These are phyloP conservation scores for Kockovaella imperatae DNA, from an alignment of 768 basidiomycete species.

Conservation along the genomic window DNA sequence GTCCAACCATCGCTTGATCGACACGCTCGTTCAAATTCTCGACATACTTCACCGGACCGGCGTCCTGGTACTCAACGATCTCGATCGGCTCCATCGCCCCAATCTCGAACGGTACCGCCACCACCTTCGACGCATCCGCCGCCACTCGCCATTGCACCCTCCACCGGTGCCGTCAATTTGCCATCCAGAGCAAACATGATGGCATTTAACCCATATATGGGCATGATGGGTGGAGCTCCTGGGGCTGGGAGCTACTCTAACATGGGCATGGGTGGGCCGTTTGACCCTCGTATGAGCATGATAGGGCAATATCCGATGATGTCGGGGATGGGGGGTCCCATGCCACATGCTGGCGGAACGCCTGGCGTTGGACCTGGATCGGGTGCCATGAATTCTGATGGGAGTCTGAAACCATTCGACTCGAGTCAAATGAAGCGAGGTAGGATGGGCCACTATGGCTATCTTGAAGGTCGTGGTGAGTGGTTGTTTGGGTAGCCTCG, in stretches of 20 bases:
- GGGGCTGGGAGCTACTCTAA: not conserved
- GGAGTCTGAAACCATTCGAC: slow-evolving; percentile 22
- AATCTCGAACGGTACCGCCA: too few relatives aligned
- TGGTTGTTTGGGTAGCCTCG: too few relatives aligned
- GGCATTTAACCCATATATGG: slow-evolving; percentile 9
- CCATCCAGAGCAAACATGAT: not conserved
- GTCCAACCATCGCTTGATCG: too few relatives aligned
- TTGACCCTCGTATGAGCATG: not conserved
- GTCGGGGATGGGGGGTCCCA: not conserved
- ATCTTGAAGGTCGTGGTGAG: slow-evolving; percentile 40
- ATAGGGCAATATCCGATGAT: too few relatives aligned
- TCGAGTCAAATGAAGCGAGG: slow-evolving; percentile 31
- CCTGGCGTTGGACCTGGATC: not conserved
- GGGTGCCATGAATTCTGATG: not conserved
- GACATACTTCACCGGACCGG: too few relatives aligned
- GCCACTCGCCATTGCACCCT: not conserved
- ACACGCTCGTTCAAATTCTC: too few relatives aligned
- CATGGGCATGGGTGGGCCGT: not conserved
- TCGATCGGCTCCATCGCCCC: too few relatives aligned
- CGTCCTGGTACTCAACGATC: too few relatives aligned
- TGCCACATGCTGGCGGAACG: not conserved
- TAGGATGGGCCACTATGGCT: slow-evolving; percentile 37
- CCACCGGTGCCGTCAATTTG: not conserved
- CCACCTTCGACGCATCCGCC: too few relatives aligned
- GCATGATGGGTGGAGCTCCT: slow-evolving; percentile 7